Evolutionary conservation across 345 rosid genomes (phyloP).

Genomic region (Conringia planisiliqua): DNA sequence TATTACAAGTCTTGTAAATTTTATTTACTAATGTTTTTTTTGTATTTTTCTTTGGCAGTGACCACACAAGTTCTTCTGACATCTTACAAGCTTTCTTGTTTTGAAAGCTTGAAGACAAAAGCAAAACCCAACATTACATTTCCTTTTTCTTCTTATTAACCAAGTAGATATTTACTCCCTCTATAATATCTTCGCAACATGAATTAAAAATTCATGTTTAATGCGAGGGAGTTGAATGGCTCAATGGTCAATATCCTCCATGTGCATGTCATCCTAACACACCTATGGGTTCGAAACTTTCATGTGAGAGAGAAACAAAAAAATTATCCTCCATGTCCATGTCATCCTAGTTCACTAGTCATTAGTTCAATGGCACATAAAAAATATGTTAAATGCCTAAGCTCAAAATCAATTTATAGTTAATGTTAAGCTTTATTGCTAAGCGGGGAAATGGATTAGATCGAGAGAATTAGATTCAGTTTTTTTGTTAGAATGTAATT

Average conservation of each 20-base stretch:
- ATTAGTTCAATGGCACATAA: neutral
- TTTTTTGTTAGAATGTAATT: too few relatives aligned
- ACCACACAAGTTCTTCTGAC: conserved; percentile 22
- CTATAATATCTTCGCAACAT: neutral
- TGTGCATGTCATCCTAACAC: neutral
- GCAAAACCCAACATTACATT: neutral
- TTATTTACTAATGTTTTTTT: neutral
- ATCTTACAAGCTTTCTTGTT: neutral
- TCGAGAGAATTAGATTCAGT: too few relatives aligned
- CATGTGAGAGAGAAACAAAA: too few relatives aligned
- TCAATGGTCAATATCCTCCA: neutral
- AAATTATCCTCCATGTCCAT: neutral
- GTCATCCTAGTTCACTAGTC: neutral
- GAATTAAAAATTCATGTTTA: neutral
- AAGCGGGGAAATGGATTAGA: too few relatives aligned
- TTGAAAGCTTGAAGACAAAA: neutral
- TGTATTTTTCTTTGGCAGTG: conserved; percentile 16
- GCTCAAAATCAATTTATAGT: neutral
- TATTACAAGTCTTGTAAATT: neutral
- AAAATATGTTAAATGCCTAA: neutral
- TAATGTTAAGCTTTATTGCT: neutral
- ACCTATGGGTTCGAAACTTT: neutral
- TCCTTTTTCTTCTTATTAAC: neutral
- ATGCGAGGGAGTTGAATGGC: neutral
- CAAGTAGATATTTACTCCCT: neutral